phyloP scores from a whole-genome alignment of 1,284 basidiomycete genomes.

The Puccinia hordei region DNA sequence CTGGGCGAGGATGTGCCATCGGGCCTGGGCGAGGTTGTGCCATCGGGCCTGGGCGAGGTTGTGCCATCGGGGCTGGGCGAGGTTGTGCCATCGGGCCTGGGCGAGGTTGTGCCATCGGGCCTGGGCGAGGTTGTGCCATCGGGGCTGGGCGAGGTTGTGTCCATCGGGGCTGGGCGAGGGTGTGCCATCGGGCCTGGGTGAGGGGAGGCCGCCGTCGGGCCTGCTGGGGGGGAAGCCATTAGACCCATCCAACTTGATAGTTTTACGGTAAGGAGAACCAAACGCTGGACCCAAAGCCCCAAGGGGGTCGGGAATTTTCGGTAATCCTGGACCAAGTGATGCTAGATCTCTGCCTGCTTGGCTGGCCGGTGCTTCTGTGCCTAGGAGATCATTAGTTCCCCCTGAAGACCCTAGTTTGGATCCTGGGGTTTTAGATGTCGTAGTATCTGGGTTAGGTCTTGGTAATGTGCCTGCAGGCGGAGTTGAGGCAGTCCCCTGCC shows the following conservation, averaged over 20 bases:
- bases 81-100: not conserved
- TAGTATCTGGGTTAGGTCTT: too few relatives aligned
- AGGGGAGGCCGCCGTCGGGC: not conserved
- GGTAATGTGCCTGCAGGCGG: not conserved
- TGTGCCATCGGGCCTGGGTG: not conserved
- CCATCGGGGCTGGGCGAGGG: not conserved
- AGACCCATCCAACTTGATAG: too few relatives aligned
- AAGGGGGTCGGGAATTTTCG: not conserved
- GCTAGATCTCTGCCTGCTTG: not conserved
- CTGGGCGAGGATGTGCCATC: not conserved
- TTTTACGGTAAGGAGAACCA: too few relatives aligned
- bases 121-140: not conserved
- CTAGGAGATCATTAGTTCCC: not conserved
- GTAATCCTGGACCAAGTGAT: not conserved
- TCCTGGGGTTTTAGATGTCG: too few relatives aligned
- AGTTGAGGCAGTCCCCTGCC: not conserved
- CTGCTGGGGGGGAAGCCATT: too few relatives aligned
- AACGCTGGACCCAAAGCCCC: not conserved
- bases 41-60: not conserved
- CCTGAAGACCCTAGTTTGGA: not conserved
- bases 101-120: not conserved
- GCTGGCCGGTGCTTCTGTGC: not conserved
- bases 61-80: too few relatives aligned
- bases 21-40: not conserved
- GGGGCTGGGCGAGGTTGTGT: too few relatives aligned